Base-by-base conservation (phyloP, 305 asterid species). In the Fraxinus angustifolia region DNA sequence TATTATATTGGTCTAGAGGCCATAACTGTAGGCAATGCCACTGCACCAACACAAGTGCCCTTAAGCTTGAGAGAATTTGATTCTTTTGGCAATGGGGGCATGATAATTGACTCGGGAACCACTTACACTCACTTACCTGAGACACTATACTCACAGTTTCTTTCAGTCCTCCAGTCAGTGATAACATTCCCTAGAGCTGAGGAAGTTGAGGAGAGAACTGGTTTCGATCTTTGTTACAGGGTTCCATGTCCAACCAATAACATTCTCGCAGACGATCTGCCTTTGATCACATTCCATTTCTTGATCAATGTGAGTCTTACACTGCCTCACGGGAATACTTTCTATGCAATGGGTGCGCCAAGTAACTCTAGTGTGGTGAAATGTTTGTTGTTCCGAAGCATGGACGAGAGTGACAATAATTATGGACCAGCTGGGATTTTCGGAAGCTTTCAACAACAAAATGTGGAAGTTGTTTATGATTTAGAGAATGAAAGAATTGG, bases 391-490 rank as follows among this genome's bases (percentile, higher is more conserved):
- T 89, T 88, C 67, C 93, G 81, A 56, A 87, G 91, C 84, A 93
- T 90, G 94, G 96, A 88, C 74, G 92, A 81, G n/a, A 70, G 36
- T 1, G 88, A 83, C 7, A 26, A 70, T 33, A 70, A 70, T 4
- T 78, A 78, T 67, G 97, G 96, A 19, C 96, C 97, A 4, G 91
- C 94, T 42, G 97, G 97, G 16, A 88, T 93, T 42, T 91, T 93
- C 28, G 97, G 97, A 38, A 93, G 91, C 89, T 91, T 93, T 75
- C 97, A 93, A 34, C 96, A 90, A 75, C 97, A 93, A 81, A 89
- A 93, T 78, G 89, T 91, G 83, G 94, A 91, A 83, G 93, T 91
- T 85, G 97, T 93, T 28, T 93, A 93, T 87, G 97, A 93, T 56
- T 82, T 93, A 89, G 92, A 86, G 84, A 91, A 90, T 78, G 92